Evolutionary conservation across 345 rosid genomes (phyloP).

Genomic region (Odontarrhena argentea): DNA sequence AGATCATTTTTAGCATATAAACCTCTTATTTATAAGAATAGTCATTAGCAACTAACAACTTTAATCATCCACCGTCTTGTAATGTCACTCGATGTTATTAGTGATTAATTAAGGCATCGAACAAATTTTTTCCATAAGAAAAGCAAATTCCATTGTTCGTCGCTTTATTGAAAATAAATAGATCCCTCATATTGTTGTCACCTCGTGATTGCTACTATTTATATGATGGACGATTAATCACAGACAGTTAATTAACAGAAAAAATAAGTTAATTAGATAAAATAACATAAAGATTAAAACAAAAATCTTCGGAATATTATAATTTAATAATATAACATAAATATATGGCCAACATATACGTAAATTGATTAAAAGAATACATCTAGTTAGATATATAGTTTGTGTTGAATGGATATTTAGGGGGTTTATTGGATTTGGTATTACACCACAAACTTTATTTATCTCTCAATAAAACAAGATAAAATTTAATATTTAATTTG

Average conservation of each 20-base stretch:
- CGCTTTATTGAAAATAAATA: constrained; percentile 54
- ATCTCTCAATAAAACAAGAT: too few relatives aligned
- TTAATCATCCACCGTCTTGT: constrained; percentile 22
- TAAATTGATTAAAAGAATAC: neutral
- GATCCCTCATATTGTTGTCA: constrained; percentile 50
- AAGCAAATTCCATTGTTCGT: constrained; percentile 51
- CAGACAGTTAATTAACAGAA: constrained; percentile 31
- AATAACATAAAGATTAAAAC: neutral
- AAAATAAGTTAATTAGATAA: neutral
- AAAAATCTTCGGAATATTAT: neutral
- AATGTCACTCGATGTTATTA: constrained; percentile 28
- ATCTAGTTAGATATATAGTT: neutral
- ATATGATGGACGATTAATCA: constrained; percentile 33
- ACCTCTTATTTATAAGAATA: neutral
- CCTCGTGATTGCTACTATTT: constrained; percentile 35
- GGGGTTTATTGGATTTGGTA: too few relatives aligned
- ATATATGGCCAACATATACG: constrained; percentile 13
- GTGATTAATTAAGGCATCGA: constrained; percentile 34
- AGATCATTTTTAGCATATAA: too few relatives aligned
- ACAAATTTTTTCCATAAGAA: constrained; percentile 18
- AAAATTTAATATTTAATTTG: too few relatives aligned
- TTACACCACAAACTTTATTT: too few relatives aligned
- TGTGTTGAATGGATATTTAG: neutral
- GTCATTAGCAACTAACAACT: constrained; percentile 7
- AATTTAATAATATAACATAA: neutral